phyloP scores from a whole-genome alignment of 2,329 filamentous ascomycete species.

The Sclerotinia trifoliorum region DNA sequence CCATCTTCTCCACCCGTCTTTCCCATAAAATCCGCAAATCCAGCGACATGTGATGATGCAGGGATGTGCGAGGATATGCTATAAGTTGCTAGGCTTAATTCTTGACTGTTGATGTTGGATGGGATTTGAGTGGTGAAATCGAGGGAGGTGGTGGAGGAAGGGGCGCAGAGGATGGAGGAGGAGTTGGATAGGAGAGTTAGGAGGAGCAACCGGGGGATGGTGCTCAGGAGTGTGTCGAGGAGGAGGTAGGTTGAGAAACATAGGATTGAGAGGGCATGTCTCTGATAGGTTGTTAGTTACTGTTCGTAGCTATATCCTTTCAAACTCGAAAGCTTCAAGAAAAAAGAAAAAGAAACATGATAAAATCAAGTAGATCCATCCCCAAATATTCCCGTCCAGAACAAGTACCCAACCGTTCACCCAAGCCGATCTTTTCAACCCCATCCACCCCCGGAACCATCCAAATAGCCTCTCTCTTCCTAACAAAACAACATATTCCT shows the following conservation, averaged over 20 bases:
- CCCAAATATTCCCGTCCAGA: neutral
- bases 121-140: neutral
- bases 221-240: slow-evolving; percentile 37
- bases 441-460: no score
- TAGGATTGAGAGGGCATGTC: slow-evolving; percentile 25
- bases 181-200: neutral
- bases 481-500: no score
- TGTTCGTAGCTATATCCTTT: neutral
- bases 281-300: slow-evolving; percentile 31
- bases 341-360: neutral
- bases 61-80: neutral
- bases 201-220: slow-evolving; percentile 36
- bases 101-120: neutral
- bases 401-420: neutral
- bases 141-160: slow-evolving; percentile 3
- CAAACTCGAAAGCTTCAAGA: slow-evolving; percentile 3
- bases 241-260: slow-evolving; percentile 40
- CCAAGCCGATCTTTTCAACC: slow-evolving; percentile 2
- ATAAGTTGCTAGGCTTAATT: neutral
- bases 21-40: slow-evolving; percentile 30
- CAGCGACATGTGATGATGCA: slow-evolving; percentile 26
- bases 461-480: no score
- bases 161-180: neutral
- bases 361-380: no score
- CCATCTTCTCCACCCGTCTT: neutral